Evolutionary conservation across 2,329 filamentous ascomycete species (phyloP), one percentile per base, ranked within the genome.

Genomic region (Stagonosporopsis cucurbitacearum): DNA sequence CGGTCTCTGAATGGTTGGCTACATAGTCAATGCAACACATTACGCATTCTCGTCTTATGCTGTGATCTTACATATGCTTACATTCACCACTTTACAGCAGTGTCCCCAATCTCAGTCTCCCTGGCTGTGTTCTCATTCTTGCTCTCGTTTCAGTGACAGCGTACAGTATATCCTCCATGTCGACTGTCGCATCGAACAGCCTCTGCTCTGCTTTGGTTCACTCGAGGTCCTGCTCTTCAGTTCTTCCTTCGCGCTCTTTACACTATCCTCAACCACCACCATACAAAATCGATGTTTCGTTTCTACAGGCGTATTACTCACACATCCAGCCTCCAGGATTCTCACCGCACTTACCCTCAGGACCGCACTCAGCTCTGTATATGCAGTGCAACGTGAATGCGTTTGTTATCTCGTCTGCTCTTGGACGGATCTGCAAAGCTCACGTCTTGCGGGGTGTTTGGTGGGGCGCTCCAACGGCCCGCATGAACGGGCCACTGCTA

Each of bases 241-340:
- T 43, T 67, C 70, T 1, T 69, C 65, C 44, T 54, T 68, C 44
- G 69, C 57, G 45, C 65, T 70, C 60, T 68, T 69, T 3, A 72
- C 70, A n/a, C 76, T 81, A 62, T 85, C 82, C 28, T 81, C 78
- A 3, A 85, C 64, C 1, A 85, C 62, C 12, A 83, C 63, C 55
- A 82, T 82, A 64, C 85, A 82, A 54, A 82, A 84, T 0, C 80
- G 77, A 70, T 85, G 82, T 57, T 80, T 84, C 11, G 81, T 83
- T 66, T 85, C 82, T 19, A 82, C 75, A 69, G 85, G 81, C 5
- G 82, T 85, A 8, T 77, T 83, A 22, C 78, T 80, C 3, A 85
- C 81, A 61, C 81, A 84, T 12, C 82, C 81, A 67, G 85, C 64
- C 12, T 85, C 74, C 49, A 86, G 69, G 62, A 85, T 84, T 60